Conservation (phyloP, 2,329 filamentous ascomycete species). For the Harringtonia aguacate region DNA sequence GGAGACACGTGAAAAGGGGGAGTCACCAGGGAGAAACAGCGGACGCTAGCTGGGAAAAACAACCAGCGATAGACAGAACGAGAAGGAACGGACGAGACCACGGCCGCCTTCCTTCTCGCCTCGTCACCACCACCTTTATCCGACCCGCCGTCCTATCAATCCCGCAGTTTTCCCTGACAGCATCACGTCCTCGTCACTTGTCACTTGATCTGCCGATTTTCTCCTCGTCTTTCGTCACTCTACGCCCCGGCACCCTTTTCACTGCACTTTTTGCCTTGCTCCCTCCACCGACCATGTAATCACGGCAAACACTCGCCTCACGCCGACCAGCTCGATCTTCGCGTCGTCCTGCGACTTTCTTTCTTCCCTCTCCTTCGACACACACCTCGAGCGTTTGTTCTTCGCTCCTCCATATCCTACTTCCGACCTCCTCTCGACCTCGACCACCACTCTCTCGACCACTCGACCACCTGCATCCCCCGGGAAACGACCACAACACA, state of each 20-base stretch:
- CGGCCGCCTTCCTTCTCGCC: no score
- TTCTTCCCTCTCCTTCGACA: not conserved
- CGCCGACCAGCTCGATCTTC: conserved; percentile 2
- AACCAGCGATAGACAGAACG: not conserved
- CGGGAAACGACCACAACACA: not conserved
- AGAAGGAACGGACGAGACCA: not conserved
- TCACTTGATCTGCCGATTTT: not conserved
- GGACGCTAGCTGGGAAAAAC: not conserved
- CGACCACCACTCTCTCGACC: not conserved
- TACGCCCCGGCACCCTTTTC: no score
- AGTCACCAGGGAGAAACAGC: not conserved
- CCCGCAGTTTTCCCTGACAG: not conserved
- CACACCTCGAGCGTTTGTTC: not conserved
- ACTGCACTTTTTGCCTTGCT: not conserved
- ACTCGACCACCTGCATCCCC: not conserved
- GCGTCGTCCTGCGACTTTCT: conserved; percentile 1
- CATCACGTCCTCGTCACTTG: not conserved
- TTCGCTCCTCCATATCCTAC: not conserved
- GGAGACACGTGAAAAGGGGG: no score
- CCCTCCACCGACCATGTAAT: conserved; percentile 4
- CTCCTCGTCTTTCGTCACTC: not conserved
- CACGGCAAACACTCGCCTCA: not conserved
- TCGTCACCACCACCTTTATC: not conserved
- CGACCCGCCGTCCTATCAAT: not conserved
- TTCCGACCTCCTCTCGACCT: not conserved